A percentile compares a stretch with the other conserved stretches of the same genome.
These are phyloP conservation scores for Aureobasidium sp. DNA, from an alignment of 2,329 filamentous ascomycete genomes.

Conservation along the genomic window DNA sequence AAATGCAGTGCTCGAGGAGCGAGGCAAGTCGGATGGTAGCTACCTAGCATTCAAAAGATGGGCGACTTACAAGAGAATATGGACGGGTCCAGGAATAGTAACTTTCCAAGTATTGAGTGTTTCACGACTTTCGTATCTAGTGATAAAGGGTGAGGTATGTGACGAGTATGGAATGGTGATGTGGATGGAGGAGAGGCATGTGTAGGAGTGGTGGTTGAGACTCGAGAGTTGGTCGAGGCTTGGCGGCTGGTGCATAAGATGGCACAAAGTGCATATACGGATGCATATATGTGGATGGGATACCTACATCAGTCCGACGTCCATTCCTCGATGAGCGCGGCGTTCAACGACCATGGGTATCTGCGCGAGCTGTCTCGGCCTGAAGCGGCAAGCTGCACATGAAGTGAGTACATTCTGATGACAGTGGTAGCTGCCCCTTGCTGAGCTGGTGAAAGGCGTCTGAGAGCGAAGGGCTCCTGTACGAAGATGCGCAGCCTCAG, in stretches of 20 bases:
- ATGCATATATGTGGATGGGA: neutral
- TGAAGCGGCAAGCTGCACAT: conserved; percentile 34
- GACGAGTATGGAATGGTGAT: conserved; percentile 18
- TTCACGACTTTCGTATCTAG: neutral
- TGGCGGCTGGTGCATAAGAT: neutral
- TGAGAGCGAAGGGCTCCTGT: conserved; percentile 38
- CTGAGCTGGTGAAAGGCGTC: conserved; percentile 31
- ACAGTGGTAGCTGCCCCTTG: neutral
- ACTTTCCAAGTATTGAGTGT: neutral
- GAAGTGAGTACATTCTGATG: conserved; percentile 29
- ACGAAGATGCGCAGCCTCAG: conserved; percentile 33
- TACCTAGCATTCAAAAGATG: neutral
- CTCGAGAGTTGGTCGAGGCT: conserved; percentile 6
- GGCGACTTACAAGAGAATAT: neutral
- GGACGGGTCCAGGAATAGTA: neutral
- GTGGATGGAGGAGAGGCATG: neutral
- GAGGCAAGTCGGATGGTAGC: neutral
- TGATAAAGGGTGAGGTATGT: conserved; percentile 12
- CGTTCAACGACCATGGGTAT: conserved; percentile 33
- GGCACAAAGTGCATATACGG: neutral
- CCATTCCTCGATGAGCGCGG: conserved; percentile 9
- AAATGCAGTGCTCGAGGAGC: neutral
- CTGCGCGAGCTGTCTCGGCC: conserved; percentile 41
- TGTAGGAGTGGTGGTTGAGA: neutral
- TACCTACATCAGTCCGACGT: neutral